A percentile compares a stretch with the other conserved stretches of the same genome.
These are phyloP conservation scores for Mycena rosella DNA, from an alignment of 768 basidiomycete species.

Conservation along the genomic window DNA sequence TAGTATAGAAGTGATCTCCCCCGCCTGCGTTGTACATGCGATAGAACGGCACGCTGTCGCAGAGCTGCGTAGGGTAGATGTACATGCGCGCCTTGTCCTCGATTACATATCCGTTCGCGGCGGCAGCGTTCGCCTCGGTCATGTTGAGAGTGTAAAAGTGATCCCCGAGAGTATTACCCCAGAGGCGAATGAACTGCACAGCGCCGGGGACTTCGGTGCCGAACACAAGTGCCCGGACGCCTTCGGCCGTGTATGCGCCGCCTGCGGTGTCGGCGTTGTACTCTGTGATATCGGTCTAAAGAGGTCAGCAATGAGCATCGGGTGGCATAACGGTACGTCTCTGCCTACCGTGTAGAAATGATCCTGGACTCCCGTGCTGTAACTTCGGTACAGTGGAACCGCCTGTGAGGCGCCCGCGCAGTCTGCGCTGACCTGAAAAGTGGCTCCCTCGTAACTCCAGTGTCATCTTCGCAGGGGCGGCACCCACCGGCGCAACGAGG, in stretches of 20 bases:
- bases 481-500: no score
- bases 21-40: not conserved
- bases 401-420: not conserved
- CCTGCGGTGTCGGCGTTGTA: not conserved
- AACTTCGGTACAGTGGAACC: not conserved
- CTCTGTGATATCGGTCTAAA: not conserved
- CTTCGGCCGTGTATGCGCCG: not conserved
- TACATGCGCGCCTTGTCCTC: slow-evolving; percentile 15
- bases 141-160: slow-evolving; percentile 8
- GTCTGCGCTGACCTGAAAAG: not conserved
- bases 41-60: slow-evolving; percentile 26
- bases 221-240: not conserved
- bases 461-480: no score
- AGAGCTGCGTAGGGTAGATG: slow-evolving; percentile 22
- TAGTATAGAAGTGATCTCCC: no score
- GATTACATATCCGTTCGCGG: not conserved
- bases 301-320: not conserved
- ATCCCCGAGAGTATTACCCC: not conserved
- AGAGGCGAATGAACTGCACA: not conserved
- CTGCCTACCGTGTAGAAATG: not conserved
- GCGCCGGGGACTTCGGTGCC: not conserved
- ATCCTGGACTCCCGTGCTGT: not conserved
- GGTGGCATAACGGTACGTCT: not conserved
- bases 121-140: not conserved
- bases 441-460: no score